Base-by-base conservation (phyloP, 2,329 filamentous ascomycete genomes). In the Xylariaceae sp. region DNA sequence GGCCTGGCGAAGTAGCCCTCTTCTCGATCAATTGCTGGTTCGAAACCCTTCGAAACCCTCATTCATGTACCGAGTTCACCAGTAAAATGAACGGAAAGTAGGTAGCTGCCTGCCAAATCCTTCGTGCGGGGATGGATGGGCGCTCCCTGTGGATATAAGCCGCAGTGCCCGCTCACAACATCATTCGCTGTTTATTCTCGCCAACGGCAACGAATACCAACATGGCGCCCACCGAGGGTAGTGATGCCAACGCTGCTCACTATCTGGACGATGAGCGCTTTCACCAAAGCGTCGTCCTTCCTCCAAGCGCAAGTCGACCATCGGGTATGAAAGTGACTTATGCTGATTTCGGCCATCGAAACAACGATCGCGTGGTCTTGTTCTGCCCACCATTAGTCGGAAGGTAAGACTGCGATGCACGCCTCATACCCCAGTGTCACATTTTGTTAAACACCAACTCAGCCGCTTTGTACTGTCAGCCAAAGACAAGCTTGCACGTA, bases 401-500 rank as follows among this genome's bases (percentile, higher is more conserved):
- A 49, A 60, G 56, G 58, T 60, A 53, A 54, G 40, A 38, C n/a
- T n/a, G n/a, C n/a, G n/a, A 42, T 31, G 22, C 22, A 9, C 28
- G 33, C 31, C 28, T 31, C 14, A n/a, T 33, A 28, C 28, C 18
- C 9, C 13, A 28, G 7, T 51, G 19, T 2, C 13, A 11, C 14
- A 38, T 34, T 31, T n/a, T 39, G 40, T 34, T 42, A n/a, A 55
- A 19, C 18, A 18, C 12, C 16, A 13, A 28, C n/a, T 11, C 34
- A 61, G 59, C 48, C 69, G 69, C 18, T 59, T 63, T 44, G 22
- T 68, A 5, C 65, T 68, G 39, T 47, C 66, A 14, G 58, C 64
- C 56, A 70, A 71, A 48, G 66, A 73, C 48, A 50, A 55, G 2
- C 50, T 70, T 3, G 70, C 69, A 14, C 64, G 62, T 45, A 45